A percentile compares a stretch with the other conserved stretches of the same genome.
Evolutionary conservation across 768 basidiomycete genomes (phyloP).

Genomic region (Tremella yokohamensis): DNA sequence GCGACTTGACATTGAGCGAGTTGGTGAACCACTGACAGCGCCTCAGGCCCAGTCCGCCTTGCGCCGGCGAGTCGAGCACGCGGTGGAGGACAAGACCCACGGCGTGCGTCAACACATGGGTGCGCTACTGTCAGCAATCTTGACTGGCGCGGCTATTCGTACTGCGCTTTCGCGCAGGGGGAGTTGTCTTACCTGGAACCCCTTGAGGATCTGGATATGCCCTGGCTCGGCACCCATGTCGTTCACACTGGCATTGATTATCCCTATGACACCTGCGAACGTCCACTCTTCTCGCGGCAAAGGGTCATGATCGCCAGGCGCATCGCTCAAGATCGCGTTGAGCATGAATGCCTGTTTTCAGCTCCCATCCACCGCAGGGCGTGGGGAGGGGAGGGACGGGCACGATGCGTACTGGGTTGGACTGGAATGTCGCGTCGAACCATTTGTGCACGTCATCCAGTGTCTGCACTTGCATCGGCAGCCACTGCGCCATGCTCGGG

Average conservation of each 20-base stretch:
- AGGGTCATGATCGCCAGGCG: conserved; percentile 11
- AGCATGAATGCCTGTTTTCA: conserved; percentile 21
- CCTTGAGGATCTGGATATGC: conserved; percentile 26
- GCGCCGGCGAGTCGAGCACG: conserved; percentile 24
- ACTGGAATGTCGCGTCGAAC: conserved; percentile 17
- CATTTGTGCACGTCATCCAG: conserved; percentile 20
- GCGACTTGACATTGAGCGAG: conserved; percentile 30
- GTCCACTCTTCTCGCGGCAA: conserved; percentile 17
- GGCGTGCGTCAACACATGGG: conserved; percentile 46
- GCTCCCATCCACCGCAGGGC: neutral
- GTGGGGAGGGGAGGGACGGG: neutral
- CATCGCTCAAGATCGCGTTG: conserved; percentile 31
- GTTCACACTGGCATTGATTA: conserved; percentile 20
- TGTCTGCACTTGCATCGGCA: conserved; percentile 13
- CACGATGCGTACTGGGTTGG: conserved; percentile 14
- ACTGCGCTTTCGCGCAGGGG: neutral
- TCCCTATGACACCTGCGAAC: conserved; percentile 33
- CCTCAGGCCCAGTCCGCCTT: conserved; percentile 36
- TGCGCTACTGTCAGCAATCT: conserved; percentile 27
- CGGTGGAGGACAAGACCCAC: conserved; percentile 39
- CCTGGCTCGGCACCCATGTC: conserved; percentile 32
- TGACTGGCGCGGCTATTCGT: neutral
- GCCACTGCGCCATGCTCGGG: conserved; percentile 25
- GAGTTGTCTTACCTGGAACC: conserved; percentile 25
- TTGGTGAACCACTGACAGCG: conserved; percentile 46